A percentile compares a stretch with the other conserved stretches of the same genome.
phyloP scores from a whole-genome alignment of 2,329 filamentous ascomycete species.

The Cryphonectria parasitica region DNA sequence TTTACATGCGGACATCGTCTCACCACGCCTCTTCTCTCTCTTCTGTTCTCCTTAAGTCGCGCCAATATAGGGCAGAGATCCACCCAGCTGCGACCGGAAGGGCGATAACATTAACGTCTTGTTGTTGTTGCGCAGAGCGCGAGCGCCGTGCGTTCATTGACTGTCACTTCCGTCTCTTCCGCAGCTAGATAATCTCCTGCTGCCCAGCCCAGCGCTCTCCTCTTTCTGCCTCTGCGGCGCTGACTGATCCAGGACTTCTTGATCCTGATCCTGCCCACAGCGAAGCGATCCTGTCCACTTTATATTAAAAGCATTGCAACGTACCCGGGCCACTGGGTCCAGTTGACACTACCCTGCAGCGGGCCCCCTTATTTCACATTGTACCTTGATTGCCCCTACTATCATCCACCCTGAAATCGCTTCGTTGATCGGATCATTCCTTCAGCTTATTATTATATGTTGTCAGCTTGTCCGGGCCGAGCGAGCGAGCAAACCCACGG shows the following conservation, averaged over 20 bases:
- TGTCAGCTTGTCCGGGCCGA: conserved; percentile 19
- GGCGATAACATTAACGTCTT: conserved; percentile 10
- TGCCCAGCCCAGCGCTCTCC: conserved; percentile 1
- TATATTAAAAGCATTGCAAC: conserved; percentile 28
- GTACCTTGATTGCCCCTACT: conserved; percentile 23
- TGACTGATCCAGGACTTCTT: conserved; percentile 13
- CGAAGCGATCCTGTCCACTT: conserved; percentile 26
- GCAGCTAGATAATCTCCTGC: conserved; percentile 5
- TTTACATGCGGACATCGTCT: neutral
- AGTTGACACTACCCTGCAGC: conserved; percentile 14
- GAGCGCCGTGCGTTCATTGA: conserved; percentile 9
- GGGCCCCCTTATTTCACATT: conserved; percentile 22
- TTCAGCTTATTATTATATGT: conserved; percentile 22
- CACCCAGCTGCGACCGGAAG: conserved; percentile 26
- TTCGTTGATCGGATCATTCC: conserved; percentile 21
- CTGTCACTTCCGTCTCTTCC: conserved; percentile 8
- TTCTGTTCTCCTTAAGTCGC: conserved; percentile 18
- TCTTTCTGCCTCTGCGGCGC: neutral
- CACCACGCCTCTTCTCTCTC: conserved; percentile 7
- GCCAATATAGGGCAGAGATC: conserved; percentile 25
- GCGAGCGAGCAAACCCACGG: conserved; percentile 14
- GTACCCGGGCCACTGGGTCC: conserved; percentile 20
- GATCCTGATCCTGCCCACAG: conserved; percentile 18
- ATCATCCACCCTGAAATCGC: conserved; percentile 13
- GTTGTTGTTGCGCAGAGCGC: conserved; percentile 22